Percentiles rank a stretch among this genome's conserved stretches.
Conservation (phyloP, 345 rosid species). For the Xanthoceras sorbifolium region DNA sequence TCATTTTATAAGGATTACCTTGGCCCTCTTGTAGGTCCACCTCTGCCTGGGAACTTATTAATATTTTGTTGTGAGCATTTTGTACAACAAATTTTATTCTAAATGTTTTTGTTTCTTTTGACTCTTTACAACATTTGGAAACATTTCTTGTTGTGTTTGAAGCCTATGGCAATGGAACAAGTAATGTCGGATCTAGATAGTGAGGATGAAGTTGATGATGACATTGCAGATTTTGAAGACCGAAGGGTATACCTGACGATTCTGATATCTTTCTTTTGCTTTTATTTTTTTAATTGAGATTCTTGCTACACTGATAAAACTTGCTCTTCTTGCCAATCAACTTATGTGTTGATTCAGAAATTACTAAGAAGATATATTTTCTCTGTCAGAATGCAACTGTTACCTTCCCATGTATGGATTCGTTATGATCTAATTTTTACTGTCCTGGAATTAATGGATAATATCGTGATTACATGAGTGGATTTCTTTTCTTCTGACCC, state of each 20-base stretch:
- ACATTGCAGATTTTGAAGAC: conserved; percentile 74
- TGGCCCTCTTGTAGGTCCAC: not conserved
- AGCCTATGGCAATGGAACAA: conserved; percentile 81
- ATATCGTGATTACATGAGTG: not conserved
- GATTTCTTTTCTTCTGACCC: not conserved
- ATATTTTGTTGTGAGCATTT: not conserved
- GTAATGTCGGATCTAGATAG: conserved; percentile 80
- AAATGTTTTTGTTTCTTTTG: not conserved
- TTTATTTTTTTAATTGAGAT: not conserved
- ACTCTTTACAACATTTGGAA: not conserved
- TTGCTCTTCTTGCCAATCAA: not conserved
- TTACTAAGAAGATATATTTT: not conserved
- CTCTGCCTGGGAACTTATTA: not conserved
- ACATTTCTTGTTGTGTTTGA: conserved; percentile 24
- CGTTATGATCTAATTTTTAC: not conserved
- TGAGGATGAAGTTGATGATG: conserved; percentile 86
- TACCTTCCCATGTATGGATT: not conserved
- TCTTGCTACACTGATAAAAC: not conserved
- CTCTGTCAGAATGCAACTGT: not conserved
- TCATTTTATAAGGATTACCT: not conserved
- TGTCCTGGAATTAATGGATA: not conserved
- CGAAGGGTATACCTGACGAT: conserved; percentile 62
- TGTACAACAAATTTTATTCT: not conserved
- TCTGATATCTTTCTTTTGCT: conserved; percentile 8
- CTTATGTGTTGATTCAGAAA: conserved; percentile 1